Percentiles rank a stretch among this genome's conserved stretches.
Evolutionary conservation across 345 rosid species (phyloP).

Genomic region (Populus deltoides): DNA sequence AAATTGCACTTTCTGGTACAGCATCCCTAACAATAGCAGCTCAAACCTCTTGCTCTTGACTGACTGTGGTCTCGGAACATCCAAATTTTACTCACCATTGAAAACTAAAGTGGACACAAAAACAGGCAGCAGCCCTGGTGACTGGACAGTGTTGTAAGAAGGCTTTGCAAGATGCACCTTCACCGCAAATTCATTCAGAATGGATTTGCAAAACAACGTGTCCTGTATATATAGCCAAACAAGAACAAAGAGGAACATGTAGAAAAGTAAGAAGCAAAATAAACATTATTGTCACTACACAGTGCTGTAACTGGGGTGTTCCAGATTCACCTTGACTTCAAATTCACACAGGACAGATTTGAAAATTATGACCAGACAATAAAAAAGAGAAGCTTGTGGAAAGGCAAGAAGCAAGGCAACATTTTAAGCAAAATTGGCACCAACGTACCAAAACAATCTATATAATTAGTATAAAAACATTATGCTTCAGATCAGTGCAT

Average conservation of each 20-base stretch:
- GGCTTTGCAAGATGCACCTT: slow-evolving; percentile 31
- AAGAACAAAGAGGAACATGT: neutral
- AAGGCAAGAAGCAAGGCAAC: neutral
- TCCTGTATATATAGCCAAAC: slow-evolving; percentile 20
- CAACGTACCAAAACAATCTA: neutral
- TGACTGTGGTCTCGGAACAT: neutral
- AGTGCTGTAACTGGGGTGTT: neutral
- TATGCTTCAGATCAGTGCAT: neutral
- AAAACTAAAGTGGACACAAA: slow-evolving; percentile 33
- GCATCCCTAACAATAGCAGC: neutral
- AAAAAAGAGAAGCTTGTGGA: neutral
- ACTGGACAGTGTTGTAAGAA: slow-evolving; percentile 17
- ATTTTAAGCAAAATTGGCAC: neutral
- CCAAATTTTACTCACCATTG: slow-evolving; percentile 19
- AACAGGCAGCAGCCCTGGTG: slow-evolving; percentile 18
- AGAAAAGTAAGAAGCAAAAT: neutral
- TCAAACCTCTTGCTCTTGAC: slow-evolving; percentile 5
- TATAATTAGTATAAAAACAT: neutral
- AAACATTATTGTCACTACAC: neutral
- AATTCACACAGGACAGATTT: neutral
- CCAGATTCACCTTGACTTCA: neutral
- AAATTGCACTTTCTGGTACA: slow-evolving; percentile 2
- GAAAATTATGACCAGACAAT: neutral
- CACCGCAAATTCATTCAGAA: slow-evolving; percentile 43
- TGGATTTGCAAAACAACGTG: slow-evolving; percentile 38